Evolutionary conservation across 345 rosid species (phyloP), one percentile per base, ranked within the genome.

Genomic region (Schrenkiella parvula): DNA sequence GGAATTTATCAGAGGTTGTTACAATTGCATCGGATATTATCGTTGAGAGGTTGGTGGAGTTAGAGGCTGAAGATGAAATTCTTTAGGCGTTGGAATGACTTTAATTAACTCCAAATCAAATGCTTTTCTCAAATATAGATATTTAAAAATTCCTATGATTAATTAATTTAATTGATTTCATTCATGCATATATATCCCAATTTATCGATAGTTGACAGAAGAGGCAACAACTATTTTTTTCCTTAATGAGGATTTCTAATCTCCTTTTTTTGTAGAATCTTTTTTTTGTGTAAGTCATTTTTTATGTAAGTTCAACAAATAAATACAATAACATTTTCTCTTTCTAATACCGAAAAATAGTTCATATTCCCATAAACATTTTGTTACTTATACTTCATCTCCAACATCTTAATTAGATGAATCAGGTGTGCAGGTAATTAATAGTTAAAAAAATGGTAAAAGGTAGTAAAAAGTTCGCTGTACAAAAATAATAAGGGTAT

Each of bases 1-100:
- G 96, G 84, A 85, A 87, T 46, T 79, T 80, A 80, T 80, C 86
- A 5, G 90, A 89, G 11, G 86, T 89, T 42, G 88, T 84, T 37
- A 85, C 88, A 52, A 60, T 26, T 52, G 80, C 96, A 29, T 72
- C 90, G 1, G 90, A 89, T 46, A 82, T 80, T 65, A 79, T 89
- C 17, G 86, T 89, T 11, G 64, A 79, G 23, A 86, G 84, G 46
- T 73, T 89, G 46, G 59, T 73, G 31, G 92, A 89, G 78, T 73
- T 89, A 39, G 84, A 86, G 51, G 59, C 22, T 38, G 79, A 84
- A 51, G 80, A 74, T 46, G 72, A 18, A 61, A 50, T 37, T 62
- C 0, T 35, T 4, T 11, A 69, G 46, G 60, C 26, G 22, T 61
- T 68, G 19, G 64, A 59, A 39, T 46, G 39, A 14, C 21, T 59